These are phyloP conservation scores for Tetrapisispora pingtungensis DNA, from an alignment of 805 yeast genomes.

Conservation along the genomic window DNA sequence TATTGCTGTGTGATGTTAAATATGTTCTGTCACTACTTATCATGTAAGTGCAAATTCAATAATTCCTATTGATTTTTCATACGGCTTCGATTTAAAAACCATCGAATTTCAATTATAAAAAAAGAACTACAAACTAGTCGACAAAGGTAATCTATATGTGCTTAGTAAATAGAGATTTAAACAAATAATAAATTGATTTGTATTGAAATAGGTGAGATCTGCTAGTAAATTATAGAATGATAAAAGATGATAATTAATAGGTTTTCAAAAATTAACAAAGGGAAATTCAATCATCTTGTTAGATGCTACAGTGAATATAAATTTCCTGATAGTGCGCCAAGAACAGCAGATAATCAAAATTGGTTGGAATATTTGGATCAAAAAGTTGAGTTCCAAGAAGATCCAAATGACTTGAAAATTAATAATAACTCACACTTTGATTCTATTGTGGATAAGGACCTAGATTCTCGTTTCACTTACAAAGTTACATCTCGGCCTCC, in stretches of 20 bases:
- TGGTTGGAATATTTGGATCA: conserved; percentile 29
- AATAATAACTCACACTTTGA: background rate
- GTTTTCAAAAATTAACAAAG: background rate
- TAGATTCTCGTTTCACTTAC: conserved; percentile 5
- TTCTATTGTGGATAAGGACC: background rate
- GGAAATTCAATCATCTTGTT: background rate
- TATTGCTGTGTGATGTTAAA: too few relatives aligned
- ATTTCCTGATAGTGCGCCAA: conserved; percentile 34
- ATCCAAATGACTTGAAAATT: background rate
- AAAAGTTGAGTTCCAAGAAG: background rate
- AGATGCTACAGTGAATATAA: conserved; percentile 2
- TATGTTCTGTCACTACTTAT: too few relatives aligned
- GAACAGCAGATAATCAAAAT: conserved; percentile 33
- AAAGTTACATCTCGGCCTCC: conserved; percentile 16
- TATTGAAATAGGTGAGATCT: too few relatives aligned
- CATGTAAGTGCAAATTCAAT: too few relatives aligned
- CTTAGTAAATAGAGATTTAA: too few relatives aligned
- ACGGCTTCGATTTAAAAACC: too few relatives aligned
- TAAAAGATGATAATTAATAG: background rate
- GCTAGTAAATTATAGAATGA: background rate
- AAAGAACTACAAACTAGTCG: too few relatives aligned
- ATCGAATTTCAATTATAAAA: too few relatives aligned
- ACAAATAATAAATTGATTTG: too few relatives aligned
- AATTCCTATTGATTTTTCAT: too few relatives aligned
- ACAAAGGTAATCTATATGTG: too few relatives aligned